These are phyloP conservation scores for Fusarium sp. DNA, from an alignment of 2,329 filamentous ascomycete genomes.

Conservation along the genomic window DNA sequence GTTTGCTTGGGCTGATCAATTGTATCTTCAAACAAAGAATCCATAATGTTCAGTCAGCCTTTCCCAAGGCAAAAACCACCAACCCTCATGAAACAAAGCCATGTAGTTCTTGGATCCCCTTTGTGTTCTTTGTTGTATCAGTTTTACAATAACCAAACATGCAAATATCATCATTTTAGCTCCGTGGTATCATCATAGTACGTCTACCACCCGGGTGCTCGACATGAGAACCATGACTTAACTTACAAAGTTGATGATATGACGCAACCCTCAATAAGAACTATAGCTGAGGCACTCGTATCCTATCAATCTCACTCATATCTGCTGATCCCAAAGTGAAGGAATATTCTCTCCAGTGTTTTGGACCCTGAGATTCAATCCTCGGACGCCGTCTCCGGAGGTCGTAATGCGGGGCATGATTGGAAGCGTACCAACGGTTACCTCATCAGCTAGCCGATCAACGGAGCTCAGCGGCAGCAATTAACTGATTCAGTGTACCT, in stretches of 20 bases:
- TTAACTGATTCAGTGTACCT: constrained; percentile 17
- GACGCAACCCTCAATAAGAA: neutral
- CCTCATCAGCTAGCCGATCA: constrained; percentile 42
- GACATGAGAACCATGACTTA: neutral
- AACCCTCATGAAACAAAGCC: neutral
- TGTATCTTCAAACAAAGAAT: neutral
- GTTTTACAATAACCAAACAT: neutral
- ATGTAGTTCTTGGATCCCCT: neutral
- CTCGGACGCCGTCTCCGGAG: constrained; percentile 32
- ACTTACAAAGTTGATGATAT: neutral
- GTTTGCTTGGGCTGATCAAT: neutral
- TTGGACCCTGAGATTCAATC: neutral
- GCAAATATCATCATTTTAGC: neutral
- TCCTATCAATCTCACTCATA: too few species aligned
- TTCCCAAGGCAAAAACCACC: neutral
- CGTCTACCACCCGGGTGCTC: neutral
- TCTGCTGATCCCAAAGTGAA: neutral
- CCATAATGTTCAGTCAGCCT: neutral
- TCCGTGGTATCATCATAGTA: neutral
- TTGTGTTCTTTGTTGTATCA: neutral
- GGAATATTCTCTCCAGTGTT: neutral
- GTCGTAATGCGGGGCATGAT: constrained; percentile 32
- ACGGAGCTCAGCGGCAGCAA: constrained; percentile 36
- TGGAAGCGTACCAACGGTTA: constrained; percentile 9
- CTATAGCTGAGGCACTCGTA: neutral